A percentile compares a stretch with the other conserved stretches of the same genome.
Conservation (phyloP, 805 yeast genomes). For the Schizosaccharomyces cryophilus region DNA sequence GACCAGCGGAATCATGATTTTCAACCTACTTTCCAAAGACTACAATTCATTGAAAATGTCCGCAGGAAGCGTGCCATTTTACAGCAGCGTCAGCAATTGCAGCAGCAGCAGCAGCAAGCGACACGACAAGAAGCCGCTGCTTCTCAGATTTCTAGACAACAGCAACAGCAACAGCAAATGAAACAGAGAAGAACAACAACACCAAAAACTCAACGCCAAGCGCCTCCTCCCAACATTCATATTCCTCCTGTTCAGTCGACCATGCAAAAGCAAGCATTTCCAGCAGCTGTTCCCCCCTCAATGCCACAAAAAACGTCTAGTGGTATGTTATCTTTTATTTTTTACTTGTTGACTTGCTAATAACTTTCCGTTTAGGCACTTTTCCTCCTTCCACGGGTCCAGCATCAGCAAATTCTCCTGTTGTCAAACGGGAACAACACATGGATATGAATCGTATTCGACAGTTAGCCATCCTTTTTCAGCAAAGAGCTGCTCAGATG, state of each 20-base stretch:
- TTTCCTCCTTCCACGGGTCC: not conserved
- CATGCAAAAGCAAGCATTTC: not conserved
- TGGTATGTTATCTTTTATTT: too few relatives aligned
- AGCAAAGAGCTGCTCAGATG: not conserved
- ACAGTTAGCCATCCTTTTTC: not conserved
- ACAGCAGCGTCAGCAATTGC: not conserved
- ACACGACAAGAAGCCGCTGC: not conserved
- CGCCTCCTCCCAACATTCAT: not conserved
- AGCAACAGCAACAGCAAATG: not conserved
- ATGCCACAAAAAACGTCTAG: not conserved
- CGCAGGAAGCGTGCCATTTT: not conserved
- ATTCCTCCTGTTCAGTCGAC: not conserved
- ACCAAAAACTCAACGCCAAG: not conserved
- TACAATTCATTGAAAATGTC: not conserved
- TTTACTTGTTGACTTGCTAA: too few relatives aligned
- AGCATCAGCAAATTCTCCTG: not conserved
- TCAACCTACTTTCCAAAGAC: constrained; percentile 1
- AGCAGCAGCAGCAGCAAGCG: not conserved
- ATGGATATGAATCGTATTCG: not conserved
- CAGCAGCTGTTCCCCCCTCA: not conserved
- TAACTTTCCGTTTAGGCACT: not conserved
- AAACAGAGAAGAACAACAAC: not conserved
- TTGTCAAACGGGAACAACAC: not conserved
- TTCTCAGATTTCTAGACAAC: not conserved
- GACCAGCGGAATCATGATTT: not conserved